Percentiles rank a stretch among this genome's conserved stretches.
Evolutionary conservation across 306 rosid species (phyloP).

Genomic region (Cyamopsis tetragonoloba): DNA sequence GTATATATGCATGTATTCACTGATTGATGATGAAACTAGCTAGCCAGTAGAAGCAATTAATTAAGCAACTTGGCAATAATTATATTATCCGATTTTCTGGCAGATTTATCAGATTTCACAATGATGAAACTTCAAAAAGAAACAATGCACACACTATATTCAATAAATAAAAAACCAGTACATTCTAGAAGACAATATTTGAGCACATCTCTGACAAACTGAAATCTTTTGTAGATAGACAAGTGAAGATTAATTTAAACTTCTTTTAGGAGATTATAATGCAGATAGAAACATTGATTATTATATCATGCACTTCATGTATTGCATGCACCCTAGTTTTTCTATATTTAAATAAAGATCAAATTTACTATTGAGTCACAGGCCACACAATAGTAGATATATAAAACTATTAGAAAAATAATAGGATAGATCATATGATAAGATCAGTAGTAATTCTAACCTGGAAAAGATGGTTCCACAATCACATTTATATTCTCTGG

Average conservation of each 20-base stretch:
- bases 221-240: not conserved
- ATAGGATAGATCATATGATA: not conserved
- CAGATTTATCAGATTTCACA: conserved; percentile 54
- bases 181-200: conserved; percentile 6
- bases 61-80: conserved; percentile 36
- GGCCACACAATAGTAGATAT: conserved; percentile 34
- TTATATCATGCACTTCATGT: not conserved
- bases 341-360: not conserved
- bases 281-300: conserved; percentile 8
- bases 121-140: conserved; percentile 46
- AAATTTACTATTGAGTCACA: conserved; percentile 35
- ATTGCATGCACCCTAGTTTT: conserved; percentile 9
- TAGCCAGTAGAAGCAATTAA: no score
- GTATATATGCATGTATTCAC: not conserved
- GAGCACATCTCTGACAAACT: conserved; percentile 15
- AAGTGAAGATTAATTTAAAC: not conserved
- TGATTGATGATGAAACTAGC: conserved; percentile 23
- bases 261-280: not conserved
- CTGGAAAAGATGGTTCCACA: conserved; percentile 92
- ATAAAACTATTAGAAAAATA: not conserved
- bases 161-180: conserved; percentile 7
- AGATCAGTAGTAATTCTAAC: conserved; percentile 24
- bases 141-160: conserved; percentile 25
- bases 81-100: conserved; percentile 33
- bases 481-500: conserved; percentile 84